Evolutionary conservation across 345 rosid species (phyloP), one percentile per base, ranked within the genome.

Genomic region (Salix caprea): DNA sequence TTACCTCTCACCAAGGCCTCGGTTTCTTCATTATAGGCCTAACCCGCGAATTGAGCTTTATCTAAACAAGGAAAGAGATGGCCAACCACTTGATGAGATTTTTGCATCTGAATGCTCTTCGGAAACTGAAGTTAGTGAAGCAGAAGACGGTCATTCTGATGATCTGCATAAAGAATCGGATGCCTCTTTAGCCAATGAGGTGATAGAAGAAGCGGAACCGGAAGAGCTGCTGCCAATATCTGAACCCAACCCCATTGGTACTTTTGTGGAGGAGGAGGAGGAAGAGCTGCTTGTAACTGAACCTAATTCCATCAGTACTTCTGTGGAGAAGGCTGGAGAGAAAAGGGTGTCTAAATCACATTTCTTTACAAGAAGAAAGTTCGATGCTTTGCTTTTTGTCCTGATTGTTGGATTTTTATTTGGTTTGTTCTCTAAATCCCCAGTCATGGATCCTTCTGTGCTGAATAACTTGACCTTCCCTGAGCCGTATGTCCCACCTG

Each of bases 1-100:
- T 78, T 89, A 81, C 75, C 86, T 86, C 64, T 85, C 94, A 8
- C 91, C 91, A 13, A 87, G 94, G 84, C 94, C 92, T 65, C 87
- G 74, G 79, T 90, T 89, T 78, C 90, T 87, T 52, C 87, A 80
- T 44, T 89, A 90, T 52, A 86, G 78, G 65, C 94, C 92, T 3
- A 92, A 90, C 80, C 94, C 90, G 10, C 75, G 91, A 66, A 77
- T 89, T 14, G 86, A 83, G 74, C 78, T 76, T 32, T 84, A 74
- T 61, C 82, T 77, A 44, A 82, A 83, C 26, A 78, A 81, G 64
- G 84, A 77, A 70, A 78, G 72, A 68, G 88, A 82, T 39, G 79
- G 89, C 23, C 79, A 79, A 76, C 84, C 83, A 77, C 91, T 91
- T 5, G 88, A 88, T 30, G 90, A 88, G 18, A 71, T 82, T 76